Conservation (phyloP, 805 yeast species). For the Zygoascus tannicola region DNA sequence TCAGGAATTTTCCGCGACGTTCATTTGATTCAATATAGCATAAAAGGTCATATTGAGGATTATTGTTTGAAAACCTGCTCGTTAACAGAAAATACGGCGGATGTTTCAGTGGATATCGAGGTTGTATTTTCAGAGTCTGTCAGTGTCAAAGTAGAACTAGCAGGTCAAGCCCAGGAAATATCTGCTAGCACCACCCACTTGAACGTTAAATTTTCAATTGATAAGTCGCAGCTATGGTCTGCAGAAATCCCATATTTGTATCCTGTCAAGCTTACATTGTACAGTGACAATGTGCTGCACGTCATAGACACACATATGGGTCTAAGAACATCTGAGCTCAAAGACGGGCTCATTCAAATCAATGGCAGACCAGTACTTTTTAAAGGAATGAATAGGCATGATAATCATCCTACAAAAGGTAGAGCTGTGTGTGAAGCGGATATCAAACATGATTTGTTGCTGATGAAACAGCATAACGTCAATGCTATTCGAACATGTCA, state of each 20-base stretch:
- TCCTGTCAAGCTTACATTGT: slow-evolving; percentile 16
- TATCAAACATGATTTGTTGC: slow-evolving; percentile 24
- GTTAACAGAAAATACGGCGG: slow-evolving; percentile 4
- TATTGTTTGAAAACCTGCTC: slow-evolving; percentile 22
- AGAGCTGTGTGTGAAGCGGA: slow-evolving; percentile 31
- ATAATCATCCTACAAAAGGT: slow-evolving; percentile 29
- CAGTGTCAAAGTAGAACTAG: background rate
- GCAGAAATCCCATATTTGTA: slow-evolving; percentile 30
- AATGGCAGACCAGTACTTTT: slow-evolving; percentile 28
- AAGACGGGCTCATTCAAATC: slow-evolving; percentile 23
- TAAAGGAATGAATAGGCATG: slow-evolving; percentile 33
- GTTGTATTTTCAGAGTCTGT: background rate
- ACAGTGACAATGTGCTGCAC: slow-evolving; percentile 5
- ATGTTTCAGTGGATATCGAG: background rate
- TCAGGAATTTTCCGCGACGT: slow-evolving; percentile 34
- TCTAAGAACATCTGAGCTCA: slow-evolving; percentile 25
- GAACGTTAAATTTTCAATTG: background rate
- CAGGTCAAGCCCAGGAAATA: background rate
- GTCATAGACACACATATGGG: slow-evolving; percentile 23
- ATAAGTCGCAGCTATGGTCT: slow-evolving; percentile 24
- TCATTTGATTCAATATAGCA: slow-evolving; percentile 21
- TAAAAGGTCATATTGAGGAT: slow-evolving; percentile 26
- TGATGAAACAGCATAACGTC: slow-evolving; percentile 31
- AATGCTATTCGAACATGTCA: slow-evolving; percentile 33
- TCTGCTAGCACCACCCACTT: background rate